These are phyloP conservation scores for Eutrema heterophyllum DNA, from an alignment of 345 rosid genomes.

Conservation along the genomic window DNA sequence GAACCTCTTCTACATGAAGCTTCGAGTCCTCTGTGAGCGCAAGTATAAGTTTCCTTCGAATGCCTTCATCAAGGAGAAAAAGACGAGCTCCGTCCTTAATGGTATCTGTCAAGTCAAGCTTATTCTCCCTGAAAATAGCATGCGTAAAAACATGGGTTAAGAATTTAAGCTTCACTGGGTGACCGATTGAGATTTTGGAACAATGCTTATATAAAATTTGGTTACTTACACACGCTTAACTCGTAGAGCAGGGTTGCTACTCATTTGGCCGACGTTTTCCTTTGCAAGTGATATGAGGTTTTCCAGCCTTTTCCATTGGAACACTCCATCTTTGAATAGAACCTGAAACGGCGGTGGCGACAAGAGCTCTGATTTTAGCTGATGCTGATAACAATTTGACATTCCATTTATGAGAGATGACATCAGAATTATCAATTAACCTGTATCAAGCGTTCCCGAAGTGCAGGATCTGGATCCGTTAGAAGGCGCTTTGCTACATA, in stretches of 20 bases:
- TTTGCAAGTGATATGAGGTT: slow-evolving; percentile 88
- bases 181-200: neutral
- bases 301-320: slow-evolving; percentile 94
- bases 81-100: slow-evolving; percentile 95
- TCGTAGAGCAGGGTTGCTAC: slow-evolving; percentile 79
- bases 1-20: slow-evolving; percentile 91
- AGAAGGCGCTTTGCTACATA: slow-evolving; percentile 93
- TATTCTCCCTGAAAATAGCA: slow-evolving; percentile 41
- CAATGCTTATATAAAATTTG: neutral
- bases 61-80: slow-evolving; percentile 73
- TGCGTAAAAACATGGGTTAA: neutral
- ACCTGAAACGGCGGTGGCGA: slow-evolving; percentile 40
- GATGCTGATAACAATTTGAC: neutral
- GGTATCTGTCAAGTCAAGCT: slow-evolving; percentile 83
- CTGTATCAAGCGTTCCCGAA: slow-evolving; percentile 94
- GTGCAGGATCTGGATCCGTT: slow-evolving; percentile 97
- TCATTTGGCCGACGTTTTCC: slow-evolving; percentile 92
- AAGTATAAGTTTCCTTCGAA: slow-evolving; percentile 85
- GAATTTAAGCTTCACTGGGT: neutral
- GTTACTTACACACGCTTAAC: slow-evolving; percentile 46
- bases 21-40: slow-evolving; percentile 92
- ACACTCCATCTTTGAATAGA: slow-evolving; percentile 79
- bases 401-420: neutral
- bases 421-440: slow-evolving; percentile 31
- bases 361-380: neutral